Base-by-base conservation (phyloP, 2,329 filamentous ascomycete species). In the Fusarium gaditjirri region DNA sequence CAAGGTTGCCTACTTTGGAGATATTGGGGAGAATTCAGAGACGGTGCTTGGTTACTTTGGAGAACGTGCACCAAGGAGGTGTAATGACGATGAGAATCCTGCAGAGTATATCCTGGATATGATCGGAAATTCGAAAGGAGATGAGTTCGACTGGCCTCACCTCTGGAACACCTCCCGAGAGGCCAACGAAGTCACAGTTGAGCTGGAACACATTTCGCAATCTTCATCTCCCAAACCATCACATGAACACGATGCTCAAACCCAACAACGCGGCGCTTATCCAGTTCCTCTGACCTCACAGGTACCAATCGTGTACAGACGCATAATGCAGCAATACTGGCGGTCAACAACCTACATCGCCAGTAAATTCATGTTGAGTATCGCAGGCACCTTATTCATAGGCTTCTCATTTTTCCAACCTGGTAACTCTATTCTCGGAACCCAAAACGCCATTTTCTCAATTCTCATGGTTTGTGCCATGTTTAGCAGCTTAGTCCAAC, bases 291-390 rank as follows among this genome's bases (percentile, higher is more conserved):
- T 60, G 12, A 17, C 10, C 7, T 77, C 83, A 2, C 94, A 97
- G 77, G 80, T 95, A 3, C 81, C 80, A 53, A 85, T 90, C 62
- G 92, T 94, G 53, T 89, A 89, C 5, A 75, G 85, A 29, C 90
- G 93, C 65, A 89, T 94, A 13, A 94, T 94, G 81, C 88, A 93
- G 76, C 93, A 96, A 78, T 95, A 94, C 84, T 95, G 93, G 93
- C 88, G 93, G 50, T 93, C 90, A 58, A 93, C 93, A 0, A 85
- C 86, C n/a, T 96, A 96, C 81, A 90, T 96, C 76, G 92, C 93
- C 79, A 88, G 92, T 70, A 95, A 95, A 83, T 80, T 88, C 8
- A 80, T 86, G 3, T 86, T 95, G 25, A 90, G 83, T 4, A 70
- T 88, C 60, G 85, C 89, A 61, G 86, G 89, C 25, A 85, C 87